phyloP scores from a whole-genome alignment of 2,329 filamentous ascomycete species.

The Diplodia mutila region DNA sequence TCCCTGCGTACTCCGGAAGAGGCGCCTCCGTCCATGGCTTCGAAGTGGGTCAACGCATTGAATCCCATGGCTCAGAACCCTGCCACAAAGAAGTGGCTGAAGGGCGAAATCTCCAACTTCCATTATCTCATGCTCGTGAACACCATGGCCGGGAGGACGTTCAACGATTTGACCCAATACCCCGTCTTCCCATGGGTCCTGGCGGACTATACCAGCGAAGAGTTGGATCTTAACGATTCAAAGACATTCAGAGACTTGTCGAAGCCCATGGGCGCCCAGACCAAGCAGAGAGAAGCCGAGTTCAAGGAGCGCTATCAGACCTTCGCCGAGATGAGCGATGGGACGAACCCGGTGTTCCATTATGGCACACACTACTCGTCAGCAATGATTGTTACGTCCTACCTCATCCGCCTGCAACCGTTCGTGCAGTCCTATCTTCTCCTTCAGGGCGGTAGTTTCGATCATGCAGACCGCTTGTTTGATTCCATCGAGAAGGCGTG shows the following conservation, averaged over 20 bases:
- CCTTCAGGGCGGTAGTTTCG: conserved; percentile 92
- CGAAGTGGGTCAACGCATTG: conserved; percentile 91
- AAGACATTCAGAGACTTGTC: conserved; percentile 86
- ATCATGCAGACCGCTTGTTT: conserved; percentile 93
- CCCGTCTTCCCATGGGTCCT: conserved; percentile 98
- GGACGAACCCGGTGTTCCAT: conserved; percentile 78
- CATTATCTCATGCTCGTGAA: conserved; percentile 99
- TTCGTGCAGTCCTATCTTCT: conserved; percentile 96
- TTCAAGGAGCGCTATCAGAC: conserved; percentile 85
- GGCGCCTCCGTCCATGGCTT: conserved; percentile 71
- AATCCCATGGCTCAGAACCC: conserved; percentile 80
- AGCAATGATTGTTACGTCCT: conserved; percentile 97
- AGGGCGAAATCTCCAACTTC: conserved; percentile 96
- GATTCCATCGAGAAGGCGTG: conserved; percentile 91
- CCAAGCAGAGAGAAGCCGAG: conserved; percentile 71
- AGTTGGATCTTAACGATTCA: conserved; percentile 83
- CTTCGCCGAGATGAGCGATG: conserved; percentile 87
- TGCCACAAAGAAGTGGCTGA: conserved; percentile 85
- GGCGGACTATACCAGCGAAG: conserved; percentile 92
- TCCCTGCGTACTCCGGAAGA: conserved; percentile 72
- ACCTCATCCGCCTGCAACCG: conserved; percentile 90
- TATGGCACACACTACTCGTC: conserved; percentile 99
- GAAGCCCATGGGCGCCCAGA: conserved; percentile 96
- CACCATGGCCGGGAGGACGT: conserved; percentile 93
- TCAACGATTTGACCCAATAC: conserved; percentile 98